phyloP scores from a whole-genome alignment of 176 grass and related monocot genomes.

The Aechmea fasciata region DNA sequence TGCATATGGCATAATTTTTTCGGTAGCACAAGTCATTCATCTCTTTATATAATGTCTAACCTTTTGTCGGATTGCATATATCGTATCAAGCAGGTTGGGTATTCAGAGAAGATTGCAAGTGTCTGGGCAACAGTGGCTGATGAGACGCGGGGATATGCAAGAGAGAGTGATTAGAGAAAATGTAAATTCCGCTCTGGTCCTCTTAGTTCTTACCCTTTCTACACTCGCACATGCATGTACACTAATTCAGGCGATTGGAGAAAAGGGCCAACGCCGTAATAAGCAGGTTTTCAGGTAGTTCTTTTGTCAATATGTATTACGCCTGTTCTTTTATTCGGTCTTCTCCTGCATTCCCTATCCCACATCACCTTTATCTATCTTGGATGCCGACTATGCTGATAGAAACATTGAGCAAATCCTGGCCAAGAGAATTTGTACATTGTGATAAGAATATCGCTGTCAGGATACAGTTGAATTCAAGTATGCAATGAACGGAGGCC shows the following conservation, averaged over 20 bases:
- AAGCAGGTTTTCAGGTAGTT: not conserved
- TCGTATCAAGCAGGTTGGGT: conserved; percentile 52
- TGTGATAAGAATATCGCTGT: no score
- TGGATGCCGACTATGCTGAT: no score
- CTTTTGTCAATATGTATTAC: not conserved
- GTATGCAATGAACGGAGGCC: no score
- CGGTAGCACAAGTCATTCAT: no score
- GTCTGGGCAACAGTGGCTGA: conserved; percentile 75
- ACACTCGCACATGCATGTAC: conserved; percentile 24
- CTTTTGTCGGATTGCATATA: not conserved
- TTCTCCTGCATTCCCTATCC: no score
- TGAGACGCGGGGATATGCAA: conserved; percentile 62
- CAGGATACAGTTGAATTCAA: no score
- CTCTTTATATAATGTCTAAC: no score
- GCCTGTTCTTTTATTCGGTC: not conserved
- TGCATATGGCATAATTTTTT: no score
- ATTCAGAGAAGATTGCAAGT: conserved; percentile 78
- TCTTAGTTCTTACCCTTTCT: conserved; percentile 3
- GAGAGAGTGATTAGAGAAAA: conserved; percentile 12
- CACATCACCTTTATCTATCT: no score
- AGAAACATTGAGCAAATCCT: no score
- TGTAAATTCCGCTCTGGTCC: conserved; percentile 1
- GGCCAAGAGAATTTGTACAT: no score
- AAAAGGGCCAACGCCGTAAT: not conserved
- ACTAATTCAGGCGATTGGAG: conserved; percentile 25